Conservation (phyloP, 1,139 yeast species). For the Groenewaldozyma auringiensis region DNA sequence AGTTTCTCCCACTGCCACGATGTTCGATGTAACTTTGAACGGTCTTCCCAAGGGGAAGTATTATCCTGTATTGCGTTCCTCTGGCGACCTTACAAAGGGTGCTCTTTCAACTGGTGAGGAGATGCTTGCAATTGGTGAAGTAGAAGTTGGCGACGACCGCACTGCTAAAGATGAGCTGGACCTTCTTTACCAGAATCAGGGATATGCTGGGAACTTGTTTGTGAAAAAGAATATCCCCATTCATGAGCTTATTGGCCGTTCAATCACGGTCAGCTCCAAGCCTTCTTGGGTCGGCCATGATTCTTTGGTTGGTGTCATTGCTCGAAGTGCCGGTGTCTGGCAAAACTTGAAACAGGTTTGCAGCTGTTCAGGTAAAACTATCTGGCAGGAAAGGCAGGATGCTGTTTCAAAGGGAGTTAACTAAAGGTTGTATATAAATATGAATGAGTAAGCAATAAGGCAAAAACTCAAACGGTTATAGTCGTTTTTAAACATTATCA, state of each 20-base stretch:
- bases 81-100: slow-evolving; percentile 74
- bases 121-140: slow-evolving; percentile 30
- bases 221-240: slow-evolving; percentile 44
- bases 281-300: slow-evolving; percentile 33
- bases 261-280: slow-evolving; percentile 50
- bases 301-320: slow-evolving; percentile 76
- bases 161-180: slow-evolving; percentile 33
- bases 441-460: background rate
- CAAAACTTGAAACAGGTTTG: slow-evolving; percentile 91
- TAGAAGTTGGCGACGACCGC: slow-evolving; percentile 35
- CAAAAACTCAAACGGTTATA: no score
- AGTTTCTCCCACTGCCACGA: slow-evolving; percentile 40
- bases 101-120: slow-evolving; percentile 64
- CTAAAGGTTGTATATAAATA: slow-evolving; percentile 1
- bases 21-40: slow-evolving; percentile 71
- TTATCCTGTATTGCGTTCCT: slow-evolving; percentile 57
- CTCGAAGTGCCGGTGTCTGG: slow-evolving; percentile 96
- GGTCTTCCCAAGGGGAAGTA: slow-evolving; percentile 60
- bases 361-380: slow-evolving; percentile 88
- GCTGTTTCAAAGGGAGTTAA: slow-evolving; percentile 53
- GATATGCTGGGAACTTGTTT: slow-evolving; percentile 54
- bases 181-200: slow-evolving; percentile 17
- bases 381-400: slow-evolving; percentile 89
- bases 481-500: no score
- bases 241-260: slow-evolving; percentile 68